Evolutionary conservation across 495 filamentous ascomycete genomes (phyloP), one percentile per base, ranked within the genome.

Genomic region (Extremus antarcticus): DNA sequence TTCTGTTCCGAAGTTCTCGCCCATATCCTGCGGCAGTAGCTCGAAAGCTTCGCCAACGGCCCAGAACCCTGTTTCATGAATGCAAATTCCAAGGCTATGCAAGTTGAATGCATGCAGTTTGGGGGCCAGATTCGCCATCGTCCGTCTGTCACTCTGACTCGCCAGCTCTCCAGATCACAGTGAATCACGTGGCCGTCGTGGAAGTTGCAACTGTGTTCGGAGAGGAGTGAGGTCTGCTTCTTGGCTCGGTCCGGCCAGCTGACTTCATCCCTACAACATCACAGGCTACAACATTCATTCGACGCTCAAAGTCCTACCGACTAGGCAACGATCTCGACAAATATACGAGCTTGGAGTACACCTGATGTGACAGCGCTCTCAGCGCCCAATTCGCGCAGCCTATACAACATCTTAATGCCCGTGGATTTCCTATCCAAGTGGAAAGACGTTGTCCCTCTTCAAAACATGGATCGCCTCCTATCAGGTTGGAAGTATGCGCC

Each of bases 401-500:
- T 35, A 35, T 35, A 35, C 29, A 35, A 35, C 29, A 4, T 7
- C 29, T 13, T 13, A 39, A 45, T 45, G 41, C 41, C 41, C 41
- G 41, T 45, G 19, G 41, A 45, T 17, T 45, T 45, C 41, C 41
- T 45, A n/a, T 7, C 41, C 4, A 45, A 21, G 41, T 45, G 41
- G 41, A 45, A 45, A 21, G 41, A 45, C 4, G 41, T 17, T 21
- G 7, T 45, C 8, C 41, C 41, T 7, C 19, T 45, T 4, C 41
- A 45, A n/a, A 45, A 45, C 19, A 45, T 45, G 41, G 41, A 45
- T 7, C 41, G 41, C 41, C 19, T 45, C 15, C 8, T 45, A n/a
- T 45, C 41, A 45, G n/a, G 41, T 21, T 45, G 41, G 41, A 45
- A 45, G 41, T 45, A 45, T 17, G 41, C 41, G 41, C 41, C 41